Evolutionary conservation across 768 basidiomycete genomes (phyloP).

Genomic region (Cyathus striatus): DNA sequence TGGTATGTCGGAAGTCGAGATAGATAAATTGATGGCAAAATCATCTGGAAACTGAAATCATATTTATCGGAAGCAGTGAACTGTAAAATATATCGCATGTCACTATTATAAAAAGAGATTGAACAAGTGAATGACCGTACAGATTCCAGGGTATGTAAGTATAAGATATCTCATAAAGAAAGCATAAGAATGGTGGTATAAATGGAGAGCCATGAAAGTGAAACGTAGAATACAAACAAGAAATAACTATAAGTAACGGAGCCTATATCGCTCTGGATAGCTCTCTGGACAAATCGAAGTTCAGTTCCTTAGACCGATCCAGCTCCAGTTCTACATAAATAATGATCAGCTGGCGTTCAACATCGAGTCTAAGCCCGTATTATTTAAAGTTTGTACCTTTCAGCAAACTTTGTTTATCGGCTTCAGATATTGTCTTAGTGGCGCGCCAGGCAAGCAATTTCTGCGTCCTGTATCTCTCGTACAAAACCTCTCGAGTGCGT

Average conservation of each 20-base stretch:
- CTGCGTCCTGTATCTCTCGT: slow-evolving; percentile 91
- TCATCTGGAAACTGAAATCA: no score
- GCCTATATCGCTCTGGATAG: no score
- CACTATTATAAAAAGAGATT: background rate
- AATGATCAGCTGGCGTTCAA: background rate
- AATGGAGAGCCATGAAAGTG: background rate
- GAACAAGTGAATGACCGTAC: background rate
- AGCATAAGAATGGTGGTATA: slow-evolving; percentile 1
- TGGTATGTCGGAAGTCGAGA: slow-evolving; percentile 75
- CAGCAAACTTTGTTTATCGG: slow-evolving; percentile 65
- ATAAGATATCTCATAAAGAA: slow-evolving; percentile 5
- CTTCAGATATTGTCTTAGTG: slow-evolving; percentile 72
- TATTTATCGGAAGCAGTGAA: no score
- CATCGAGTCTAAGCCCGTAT: background rate
- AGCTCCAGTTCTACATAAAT: slow-evolving; percentile 12
- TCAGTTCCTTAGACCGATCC: no score
- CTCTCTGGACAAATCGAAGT: no score
- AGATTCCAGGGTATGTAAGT: slow-evolving; percentile 3
- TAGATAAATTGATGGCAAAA: slow-evolving; percentile 41
- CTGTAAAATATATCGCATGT: background rate
- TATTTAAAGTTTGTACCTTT: slow-evolving; percentile 51
- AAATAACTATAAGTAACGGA: no score
- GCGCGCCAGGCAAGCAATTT: slow-evolving; percentile 84
- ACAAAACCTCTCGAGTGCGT: slow-evolving; percentile 83
- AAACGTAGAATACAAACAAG: background rate